These are phyloP conservation scores for Penicillium sp. DNA, from an alignment of 2,329 filamentous ascomycete genomes.

Conservation along the genomic window DNA sequence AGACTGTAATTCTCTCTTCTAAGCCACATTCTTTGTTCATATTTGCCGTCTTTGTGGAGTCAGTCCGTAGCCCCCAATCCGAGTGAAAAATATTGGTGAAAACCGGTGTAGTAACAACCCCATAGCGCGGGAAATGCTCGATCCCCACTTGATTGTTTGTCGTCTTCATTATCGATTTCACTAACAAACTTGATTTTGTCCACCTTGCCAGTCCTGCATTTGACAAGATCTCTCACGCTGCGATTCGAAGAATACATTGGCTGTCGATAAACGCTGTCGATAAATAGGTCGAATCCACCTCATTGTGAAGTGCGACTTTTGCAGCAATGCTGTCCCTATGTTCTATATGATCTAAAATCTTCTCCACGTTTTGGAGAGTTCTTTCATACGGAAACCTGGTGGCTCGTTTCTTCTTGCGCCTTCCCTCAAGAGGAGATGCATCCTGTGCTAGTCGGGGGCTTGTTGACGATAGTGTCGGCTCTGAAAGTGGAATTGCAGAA, in stretches of 20 bases:
- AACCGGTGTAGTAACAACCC: slow-evolving; percentile 4
- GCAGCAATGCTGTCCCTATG: slow-evolving; percentile 16
- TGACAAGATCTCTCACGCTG: slow-evolving; percentile 7
- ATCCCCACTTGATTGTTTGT: neutral
- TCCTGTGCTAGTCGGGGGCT: slow-evolving; percentile 16
- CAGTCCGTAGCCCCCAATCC: slow-evolving; percentile 24
- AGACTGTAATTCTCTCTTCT: slow-evolving; percentile 26
- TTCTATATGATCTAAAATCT: slow-evolving; percentile 3
- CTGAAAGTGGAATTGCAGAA: no score
- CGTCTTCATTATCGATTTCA: no score
- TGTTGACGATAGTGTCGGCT: no score
- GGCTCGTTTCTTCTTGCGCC: no score
- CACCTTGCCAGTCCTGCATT: no score
- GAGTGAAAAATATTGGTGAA: slow-evolving; percentile 22
- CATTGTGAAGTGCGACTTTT: slow-evolving; percentile 18
- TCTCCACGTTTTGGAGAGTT: slow-evolving; percentile 10
- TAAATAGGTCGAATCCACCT: slow-evolving; percentile 24
- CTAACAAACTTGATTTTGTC: no score
- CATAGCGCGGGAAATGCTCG: slow-evolving; percentile 5
- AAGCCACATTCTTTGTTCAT: slow-evolving; percentile 18
- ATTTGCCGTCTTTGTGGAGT: slow-evolving; percentile 17
- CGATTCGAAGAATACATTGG: slow-evolving; percentile 13
- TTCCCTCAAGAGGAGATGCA: slow-evolving; percentile 21
- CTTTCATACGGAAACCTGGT: neutral
- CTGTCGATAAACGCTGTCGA: slow-evolving; percentile 10